Base-by-base conservation (phyloP, 306 rosid species). In the Dryas alaskensis region DNA sequence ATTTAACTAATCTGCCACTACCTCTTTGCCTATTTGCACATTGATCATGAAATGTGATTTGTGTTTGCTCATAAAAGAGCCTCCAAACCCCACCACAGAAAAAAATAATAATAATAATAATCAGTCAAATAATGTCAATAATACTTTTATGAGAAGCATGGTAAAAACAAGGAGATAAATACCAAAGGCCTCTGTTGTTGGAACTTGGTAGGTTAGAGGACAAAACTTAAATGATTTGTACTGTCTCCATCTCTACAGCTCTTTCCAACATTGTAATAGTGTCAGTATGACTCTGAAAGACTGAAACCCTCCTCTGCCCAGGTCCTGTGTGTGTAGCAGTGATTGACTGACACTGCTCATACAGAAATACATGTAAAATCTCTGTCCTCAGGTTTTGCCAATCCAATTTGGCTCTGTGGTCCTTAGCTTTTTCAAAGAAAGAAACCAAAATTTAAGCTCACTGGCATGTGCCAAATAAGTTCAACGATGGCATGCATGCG, bases 351-450 rank as follows among this genome's bases (percentile, higher is more conserved):
- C 76, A 70, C 70, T 75, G 81, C 45, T 72, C 75, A 79, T 72
- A 67, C 79, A 75, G 83, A 65, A 78, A 76, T 67, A 72, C 90
- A 82, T 76, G 79, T 53, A 54, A 78, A 80, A 80, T 65, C 81
- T 51, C 75, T 62, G 71, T 73, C 77, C 62, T 70, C 73, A 73
- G 84, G 66, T 66, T 54, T 54, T 65, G 65, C 60, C 75, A 67
- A 67, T 71, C 81, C 77, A 83, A 66, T 77, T 83, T 46, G 64
- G 66, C 19, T 31, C 76, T 71, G 88, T 80, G 86, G 88, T 85
- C 89, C 91, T n/a, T 49, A 46, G 60, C 73, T 73, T 77, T 77
- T 67, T 12, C 25, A 39, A 67, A 59, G 17, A 69, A 59, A 47
- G 43, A 46, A 3, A 71, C 51, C 53, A 57, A 52, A 78, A 67